A percentile compares a stretch with the other conserved stretches of the same genome.
Evolutionary conservation across 2,329 filamentous ascomycete genomes (phyloP).

Genomic region (Cercospora brassicicola): DNA sequence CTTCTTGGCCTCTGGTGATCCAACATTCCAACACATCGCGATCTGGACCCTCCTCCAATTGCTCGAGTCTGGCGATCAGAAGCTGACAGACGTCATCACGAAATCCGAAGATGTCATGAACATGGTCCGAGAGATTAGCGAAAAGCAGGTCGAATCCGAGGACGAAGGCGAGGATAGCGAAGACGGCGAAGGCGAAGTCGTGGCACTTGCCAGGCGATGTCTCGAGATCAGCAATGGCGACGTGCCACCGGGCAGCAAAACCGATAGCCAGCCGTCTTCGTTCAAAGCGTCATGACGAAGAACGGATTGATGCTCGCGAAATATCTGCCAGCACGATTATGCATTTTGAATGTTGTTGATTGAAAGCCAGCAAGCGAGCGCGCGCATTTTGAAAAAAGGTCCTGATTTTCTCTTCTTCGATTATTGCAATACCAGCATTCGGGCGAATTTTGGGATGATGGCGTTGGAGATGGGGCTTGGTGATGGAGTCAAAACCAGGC

Average conservation of each 20-base stretch:
- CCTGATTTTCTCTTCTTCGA: conserved; percentile 7
- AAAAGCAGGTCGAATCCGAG: conserved; percentile 80
- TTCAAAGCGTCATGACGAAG: conserved; percentile 20
- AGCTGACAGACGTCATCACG: conserved; percentile 81
- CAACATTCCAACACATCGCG: conserved; percentile 98
- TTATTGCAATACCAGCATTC: conserved; percentile 21
- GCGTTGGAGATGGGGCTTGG: not conserved
- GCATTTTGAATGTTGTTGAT: conserved; percentile 20
- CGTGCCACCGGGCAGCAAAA: conserved; percentile 19
- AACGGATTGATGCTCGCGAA: not conserved
- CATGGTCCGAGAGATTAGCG: conserved; percentile 88
- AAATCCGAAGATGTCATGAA: conserved; percentile 88
- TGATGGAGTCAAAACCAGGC: not conserved
- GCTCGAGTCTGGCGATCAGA: conserved; percentile 90
- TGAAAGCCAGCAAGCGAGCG: conserved; percentile 26
- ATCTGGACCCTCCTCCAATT: conserved; percentile 97
- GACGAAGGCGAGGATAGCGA: conserved; percentile 85
- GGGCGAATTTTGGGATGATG: conserved; percentile 6
- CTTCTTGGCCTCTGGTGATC: conserved; percentile 90
- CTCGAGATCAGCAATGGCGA: conserved; percentile 58
- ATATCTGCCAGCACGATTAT: not conserved
- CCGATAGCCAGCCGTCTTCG: conserved; percentile 27
- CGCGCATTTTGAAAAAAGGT: not conserved
- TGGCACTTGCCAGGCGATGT: conserved; percentile 85
- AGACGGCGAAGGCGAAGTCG: conserved; percentile 87